These are phyloP conservation scores for Guillardia theta DNA, from an alignment of 78 protist species.

Conservation along the genomic window DNA sequence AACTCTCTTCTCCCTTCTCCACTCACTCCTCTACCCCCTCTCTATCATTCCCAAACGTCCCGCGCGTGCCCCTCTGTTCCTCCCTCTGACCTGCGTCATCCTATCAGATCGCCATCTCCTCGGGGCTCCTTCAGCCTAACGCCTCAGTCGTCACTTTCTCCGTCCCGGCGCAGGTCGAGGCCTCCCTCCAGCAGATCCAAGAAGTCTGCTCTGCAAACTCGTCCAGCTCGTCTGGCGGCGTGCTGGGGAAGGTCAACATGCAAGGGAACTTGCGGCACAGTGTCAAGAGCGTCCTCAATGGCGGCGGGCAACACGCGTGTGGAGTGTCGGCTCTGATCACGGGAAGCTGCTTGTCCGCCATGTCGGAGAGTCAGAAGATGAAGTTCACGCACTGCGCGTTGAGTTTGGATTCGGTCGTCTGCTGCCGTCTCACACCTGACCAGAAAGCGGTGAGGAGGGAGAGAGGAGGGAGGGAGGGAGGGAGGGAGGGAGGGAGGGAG, in stretches of 20 bases:
- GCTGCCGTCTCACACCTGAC: slow-evolving; percentile 2
- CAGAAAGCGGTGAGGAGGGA: background rate
- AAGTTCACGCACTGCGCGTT: background rate
- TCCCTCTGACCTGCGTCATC: background rate
- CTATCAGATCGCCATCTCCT: background rate
- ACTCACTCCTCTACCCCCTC: no score
- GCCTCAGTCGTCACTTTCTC: background rate
- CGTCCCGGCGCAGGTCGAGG: background rate
- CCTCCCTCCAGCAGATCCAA: background rate
- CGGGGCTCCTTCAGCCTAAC: background rate
- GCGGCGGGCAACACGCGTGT: no score
- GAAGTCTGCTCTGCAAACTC: no score
- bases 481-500: background rate
- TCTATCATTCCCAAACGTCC: no score
- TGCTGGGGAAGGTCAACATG: no score
- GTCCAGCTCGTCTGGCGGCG: no score
- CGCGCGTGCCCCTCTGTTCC: background rate
- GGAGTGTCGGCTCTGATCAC: no score
- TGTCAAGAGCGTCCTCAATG: no score
- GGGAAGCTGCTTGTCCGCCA: background rate
- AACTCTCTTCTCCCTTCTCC: background rate
- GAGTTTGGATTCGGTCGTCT: background rate
- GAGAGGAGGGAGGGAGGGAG: background rate
- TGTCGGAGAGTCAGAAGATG: background rate
- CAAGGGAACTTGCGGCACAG: no score